phyloP scores from a whole-genome alignment of 1,284 basidiomycete genomes.

The Exsudoporus floridanus region DNA sequence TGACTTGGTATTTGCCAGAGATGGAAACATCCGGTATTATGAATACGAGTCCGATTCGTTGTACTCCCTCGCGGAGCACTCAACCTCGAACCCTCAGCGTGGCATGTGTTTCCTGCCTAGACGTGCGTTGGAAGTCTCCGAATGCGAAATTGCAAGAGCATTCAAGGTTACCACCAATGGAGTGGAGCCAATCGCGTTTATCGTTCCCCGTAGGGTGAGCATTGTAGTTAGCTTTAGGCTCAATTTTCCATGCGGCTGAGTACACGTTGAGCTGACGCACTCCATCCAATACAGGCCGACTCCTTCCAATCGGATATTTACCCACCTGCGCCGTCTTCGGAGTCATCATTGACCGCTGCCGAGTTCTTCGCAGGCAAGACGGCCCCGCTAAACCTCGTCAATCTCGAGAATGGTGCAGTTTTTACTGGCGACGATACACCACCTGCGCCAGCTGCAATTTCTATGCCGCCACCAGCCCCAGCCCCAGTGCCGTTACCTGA shows the following conservation, averaged over 20 bases:
- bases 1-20: constrained; percentile 45
- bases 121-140: constrained; percentile 80
- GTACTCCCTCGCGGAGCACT: constrained; percentile 81
- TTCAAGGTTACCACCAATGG: constrained; percentile 82
- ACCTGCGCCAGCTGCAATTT: constrained; percentile 27
- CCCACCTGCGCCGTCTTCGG: constrained; percentile 83
- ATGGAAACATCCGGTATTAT: constrained; percentile 94
- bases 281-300: constrained; percentile 55
- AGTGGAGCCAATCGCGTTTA: constrained; percentile 90
- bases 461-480: constrained; percentile 24
- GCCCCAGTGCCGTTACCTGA: constrained; percentile 17
- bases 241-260: neutral
- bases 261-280: neutral
- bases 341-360: constrained; percentile 76
- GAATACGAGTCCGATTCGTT: constrained; percentile 91
- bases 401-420: constrained; percentile 57
- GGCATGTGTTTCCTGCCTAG: constrained; percentile 96
- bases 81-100: constrained; percentile 89
- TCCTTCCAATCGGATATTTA: constrained; percentile 93
- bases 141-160: constrained; percentile 94
- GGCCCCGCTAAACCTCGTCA: constrained; percentile 68
- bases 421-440: constrained; percentile 36
- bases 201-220: constrained; percentile 85
- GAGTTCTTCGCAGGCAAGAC: constrained; percentile 90
- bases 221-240: neutral